Base-by-base conservation (phyloP, 345 rosid species). In the Schrenkiella parvula region DNA sequence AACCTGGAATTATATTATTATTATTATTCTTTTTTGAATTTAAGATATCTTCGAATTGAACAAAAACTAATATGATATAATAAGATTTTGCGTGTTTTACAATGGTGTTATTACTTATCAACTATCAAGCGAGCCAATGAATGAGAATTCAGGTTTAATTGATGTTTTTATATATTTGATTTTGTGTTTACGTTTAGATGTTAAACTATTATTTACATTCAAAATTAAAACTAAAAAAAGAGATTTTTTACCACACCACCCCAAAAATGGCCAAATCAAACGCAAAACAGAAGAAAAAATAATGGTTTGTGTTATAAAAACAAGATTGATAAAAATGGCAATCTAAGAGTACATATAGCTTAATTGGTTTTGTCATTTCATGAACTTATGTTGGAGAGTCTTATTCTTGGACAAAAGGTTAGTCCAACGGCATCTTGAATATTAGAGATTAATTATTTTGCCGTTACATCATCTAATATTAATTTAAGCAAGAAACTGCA, bases 391-490 rank as follows among this genome's bases (percentile, higher is more conserved):
- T 51, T 61, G 10, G 14, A 41, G 14, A 28, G 68, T 51, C 62
- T 41, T 52, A 53, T 63, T 64, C 57, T 8, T 64, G 71, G 32
- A 54, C 46, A 72, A 15, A 25, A 64, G 31, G 48, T 64, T 54
- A 34, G 65, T 72, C 64, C 70, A 72, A 63, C 70, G 44, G 44
- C 55, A 72, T 41, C 11, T 31, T 72, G 28, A 71, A 28, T 29
- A 52, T 21, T 29, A 41, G 22, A 28, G 34, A 53, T 71, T 62
- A 28, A 4, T 41, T 38, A 11, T 26, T 41, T 46, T 41, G 23
- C 54, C 29, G 38, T 59, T 35, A 47, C 39, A 60, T 60, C 28
- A 47, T 17, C 3, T 1, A 23, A 52, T 47, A 26, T 54, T 10
- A 52, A 29, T 52, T 38, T 52, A 52, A 38, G 68, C 51, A 63